Evolutionary conservation across 179 eudicot genomes (phyloP).

Genomic region (Drosera spatulata): DNA sequence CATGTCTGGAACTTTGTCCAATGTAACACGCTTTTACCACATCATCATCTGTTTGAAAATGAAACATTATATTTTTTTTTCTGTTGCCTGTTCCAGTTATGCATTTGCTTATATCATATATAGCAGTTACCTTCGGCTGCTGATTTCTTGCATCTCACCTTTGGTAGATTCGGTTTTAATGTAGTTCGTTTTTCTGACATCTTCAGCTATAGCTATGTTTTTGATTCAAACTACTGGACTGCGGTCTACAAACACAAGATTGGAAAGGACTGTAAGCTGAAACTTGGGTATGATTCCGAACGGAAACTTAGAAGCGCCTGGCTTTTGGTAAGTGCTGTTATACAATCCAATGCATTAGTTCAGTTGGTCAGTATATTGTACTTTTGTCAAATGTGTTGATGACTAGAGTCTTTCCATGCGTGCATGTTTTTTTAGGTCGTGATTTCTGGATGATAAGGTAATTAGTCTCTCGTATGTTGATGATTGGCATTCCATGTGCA

Average conservation of each 20-base stretch:
- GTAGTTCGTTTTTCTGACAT: neutral
- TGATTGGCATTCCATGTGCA: too few relatives aligned
- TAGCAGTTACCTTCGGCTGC: too few relatives aligned
- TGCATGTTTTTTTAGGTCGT: neutral
- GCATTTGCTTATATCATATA: too few relatives aligned
- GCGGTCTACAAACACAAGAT: conserved; percentile 76
- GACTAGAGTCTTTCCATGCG: too few relatives aligned
- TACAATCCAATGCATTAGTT: neutral
- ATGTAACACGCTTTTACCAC: too few relatives aligned
- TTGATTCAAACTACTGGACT: conserved; percentile 83
- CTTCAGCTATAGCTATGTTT: conserved; percentile 76
- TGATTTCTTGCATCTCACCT: too few relatives aligned
- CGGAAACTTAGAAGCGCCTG: conserved; percentile 95
- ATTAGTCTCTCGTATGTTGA: neutral
- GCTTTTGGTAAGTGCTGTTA: conserved; percentile 60
- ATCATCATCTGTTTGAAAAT: too few relatives aligned
- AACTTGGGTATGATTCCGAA: conserved; percentile 92
- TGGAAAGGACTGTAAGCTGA: conserved; percentile 86
- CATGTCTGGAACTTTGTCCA: too few relatives aligned
- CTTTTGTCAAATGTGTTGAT: neutral
- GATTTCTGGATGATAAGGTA: neutral
- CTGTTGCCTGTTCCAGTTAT: too few relatives aligned
- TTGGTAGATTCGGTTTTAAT: neutral
- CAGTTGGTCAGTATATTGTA: neutral
- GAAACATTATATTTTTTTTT: too few relatives aligned